These are phyloP conservation scores for Cudoniella acicularis DNA, from an alignment of 495 filamentous ascomycete genomes.

Conservation along the genomic window DNA sequence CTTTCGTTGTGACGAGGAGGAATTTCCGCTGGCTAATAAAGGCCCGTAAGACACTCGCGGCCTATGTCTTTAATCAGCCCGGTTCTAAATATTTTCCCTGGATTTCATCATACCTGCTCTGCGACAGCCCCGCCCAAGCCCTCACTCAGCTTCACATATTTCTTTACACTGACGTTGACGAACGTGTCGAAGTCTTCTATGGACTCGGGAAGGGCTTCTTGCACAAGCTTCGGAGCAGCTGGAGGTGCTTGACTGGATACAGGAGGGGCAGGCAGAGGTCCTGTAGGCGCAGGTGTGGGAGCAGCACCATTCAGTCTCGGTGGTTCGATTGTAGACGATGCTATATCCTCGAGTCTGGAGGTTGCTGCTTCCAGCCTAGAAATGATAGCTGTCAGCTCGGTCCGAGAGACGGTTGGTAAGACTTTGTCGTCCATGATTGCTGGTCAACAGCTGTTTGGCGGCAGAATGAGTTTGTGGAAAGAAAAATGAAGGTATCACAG, in stretches of 20 bases:
- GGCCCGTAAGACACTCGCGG: slow-evolving; percentile 19
- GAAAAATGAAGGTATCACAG: slow-evolving; percentile 23
- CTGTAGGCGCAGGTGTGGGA: slow-evolving; percentile 30
- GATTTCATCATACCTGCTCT: slow-evolving; percentile 52
- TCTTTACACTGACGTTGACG: slow-evolving; percentile 68
- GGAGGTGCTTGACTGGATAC: slow-evolving; percentile 25
- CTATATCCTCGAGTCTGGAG: slow-evolving; percentile 93
- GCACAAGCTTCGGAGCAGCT: slow-evolving; percentile 38
- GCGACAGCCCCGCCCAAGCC: slow-evolving; percentile 73
- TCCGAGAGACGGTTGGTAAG: slow-evolving; percentile 15
- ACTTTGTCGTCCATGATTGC: slow-evolving; percentile 22
- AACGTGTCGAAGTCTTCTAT: slow-evolving; percentile 84
- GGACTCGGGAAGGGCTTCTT: slow-evolving; percentile 64
- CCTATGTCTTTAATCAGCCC: slow-evolving; percentile 18
- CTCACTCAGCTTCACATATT: slow-evolving; percentile 73
- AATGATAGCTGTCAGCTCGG: slow-evolving; percentile 40
- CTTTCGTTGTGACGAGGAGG: slow-evolving; percentile 81
- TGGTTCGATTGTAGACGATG: slow-evolving; percentile 62
- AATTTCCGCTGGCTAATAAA: slow-evolving; percentile 86
- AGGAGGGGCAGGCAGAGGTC: slow-evolving; percentile 37
- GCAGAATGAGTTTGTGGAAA: slow-evolving; percentile 3
- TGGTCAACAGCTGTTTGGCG: neutral
- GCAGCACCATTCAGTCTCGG: slow-evolving; percentile 36
- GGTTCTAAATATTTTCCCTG: neutral
- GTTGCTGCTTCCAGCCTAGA: slow-evolving; percentile 96